Conservation (phyloP, 352 stramenopile species). For the Blastocystis sp. region DNA sequence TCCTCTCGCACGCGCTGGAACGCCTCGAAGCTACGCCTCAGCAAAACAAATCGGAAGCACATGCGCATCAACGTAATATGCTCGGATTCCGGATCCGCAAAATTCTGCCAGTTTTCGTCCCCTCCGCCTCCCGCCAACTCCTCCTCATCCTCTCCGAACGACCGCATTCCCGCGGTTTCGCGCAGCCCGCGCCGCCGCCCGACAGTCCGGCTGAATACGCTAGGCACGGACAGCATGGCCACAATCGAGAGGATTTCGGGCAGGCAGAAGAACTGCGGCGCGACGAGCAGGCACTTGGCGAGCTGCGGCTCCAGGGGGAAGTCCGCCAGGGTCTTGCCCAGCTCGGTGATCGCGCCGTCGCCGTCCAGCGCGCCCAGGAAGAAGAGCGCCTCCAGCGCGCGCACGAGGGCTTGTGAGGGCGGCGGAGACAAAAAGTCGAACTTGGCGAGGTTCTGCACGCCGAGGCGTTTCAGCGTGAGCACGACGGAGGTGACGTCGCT, state of each 20-base stretch:
- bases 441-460: slow-evolving; percentile 71
- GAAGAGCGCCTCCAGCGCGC: slow-evolving; percentile 94
- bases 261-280: slow-evolving; percentile 85
- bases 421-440: slow-evolving; percentile 97
- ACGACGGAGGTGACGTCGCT: slow-evolving; percentile 91
- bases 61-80: slow-evolving; percentile 95
- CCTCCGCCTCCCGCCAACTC: background rate
- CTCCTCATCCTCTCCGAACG: background rate
- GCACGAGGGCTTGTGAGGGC: slow-evolving; percentile 94
- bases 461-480: slow-evolving; percentile 93
- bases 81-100: slow-evolving; percentile 76
- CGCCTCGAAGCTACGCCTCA: slow-evolving; percentile 76
- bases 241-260: slow-evolving; percentile 87
- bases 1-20: slow-evolving; percentile 86
- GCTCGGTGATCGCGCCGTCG: slow-evolving; percentile 88
- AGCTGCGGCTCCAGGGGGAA: slow-evolving; percentile 94
- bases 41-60: slow-evolving; percentile 73
- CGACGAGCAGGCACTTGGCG: slow-evolving; percentile 92
- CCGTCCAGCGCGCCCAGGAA: slow-evolving; percentile 94
- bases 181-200: slow-evolving; percentile 70
- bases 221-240: slow-evolving; percentile 89
- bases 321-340: slow-evolving; percentile 87
- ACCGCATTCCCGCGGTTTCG: background rate
- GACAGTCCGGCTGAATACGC: slow-evolving; percentile 90
- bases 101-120: background rate